Percentiles rank a stretch among this genome's conserved stretches.
Conservation (phyloP, 768 basidiomycete species). For the Lentinus tigrinus region DNA sequence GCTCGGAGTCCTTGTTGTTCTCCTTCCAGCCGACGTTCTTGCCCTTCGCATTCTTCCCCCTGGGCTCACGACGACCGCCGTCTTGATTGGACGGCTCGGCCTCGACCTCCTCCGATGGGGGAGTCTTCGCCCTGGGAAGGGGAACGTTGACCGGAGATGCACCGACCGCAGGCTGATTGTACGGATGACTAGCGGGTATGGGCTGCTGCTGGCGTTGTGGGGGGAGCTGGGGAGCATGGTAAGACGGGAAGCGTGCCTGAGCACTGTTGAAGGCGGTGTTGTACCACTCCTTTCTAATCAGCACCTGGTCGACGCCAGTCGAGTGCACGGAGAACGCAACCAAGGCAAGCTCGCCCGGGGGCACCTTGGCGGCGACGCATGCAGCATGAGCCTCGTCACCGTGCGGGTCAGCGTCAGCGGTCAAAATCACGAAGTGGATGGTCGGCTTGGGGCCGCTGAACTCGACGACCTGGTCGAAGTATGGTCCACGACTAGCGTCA, state of each 20-base stretch:
- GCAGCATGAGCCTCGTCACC: constrained; percentile 84
- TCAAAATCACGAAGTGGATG: constrained; percentile 87
- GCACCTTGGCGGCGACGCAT: constrained; percentile 77
- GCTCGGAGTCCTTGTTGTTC: constrained; percentile 41
- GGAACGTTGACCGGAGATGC: constrained; percentile 19
- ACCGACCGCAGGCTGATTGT: constrained; percentile 19
- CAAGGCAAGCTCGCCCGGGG: constrained; percentile 73
- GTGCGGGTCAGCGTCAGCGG: constrained; percentile 78
- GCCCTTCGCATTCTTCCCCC: constrained; percentile 47
- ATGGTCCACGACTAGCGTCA: constrained; percentile 51
- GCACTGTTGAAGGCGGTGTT: constrained; percentile 61
- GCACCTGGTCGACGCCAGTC: constrained; percentile 84
- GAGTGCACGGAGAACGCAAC: constrained; percentile 90
- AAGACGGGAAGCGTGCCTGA: constrained; percentile 61
- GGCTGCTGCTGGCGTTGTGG: constrained; percentile 14
- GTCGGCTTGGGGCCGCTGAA: constrained; percentile 82
- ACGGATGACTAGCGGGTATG: not conserved
- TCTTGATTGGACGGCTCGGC: constrained; percentile 64
- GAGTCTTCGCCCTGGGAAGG: constrained; percentile 52
- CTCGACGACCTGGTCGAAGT: constrained; percentile 77
- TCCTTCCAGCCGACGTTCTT: constrained; percentile 67
- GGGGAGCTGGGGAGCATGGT: constrained; percentile 21
- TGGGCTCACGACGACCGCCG: constrained; percentile 46
- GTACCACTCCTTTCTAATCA: constrained; percentile 85
- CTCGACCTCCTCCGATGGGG: constrained; percentile 75